Base-by-base conservation (phyloP, 345 rosid species). In the Populus davidiana region DNA sequence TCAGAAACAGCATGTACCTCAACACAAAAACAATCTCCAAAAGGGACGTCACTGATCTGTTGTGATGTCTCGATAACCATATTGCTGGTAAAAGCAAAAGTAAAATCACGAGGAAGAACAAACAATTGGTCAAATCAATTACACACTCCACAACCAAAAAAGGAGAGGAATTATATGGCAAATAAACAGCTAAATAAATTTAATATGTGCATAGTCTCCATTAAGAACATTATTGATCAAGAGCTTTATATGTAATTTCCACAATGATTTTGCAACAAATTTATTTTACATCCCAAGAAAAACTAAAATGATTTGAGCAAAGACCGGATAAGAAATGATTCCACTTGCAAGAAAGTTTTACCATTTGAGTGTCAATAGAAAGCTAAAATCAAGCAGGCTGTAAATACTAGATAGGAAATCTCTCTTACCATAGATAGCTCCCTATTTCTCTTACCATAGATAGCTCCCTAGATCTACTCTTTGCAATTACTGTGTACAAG, bases 11-110 rank as follows among this genome's bases (percentile, higher is more conserved):
- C 59, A n/a, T 73, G 36, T 93, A 96, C 99, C 99, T 96, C 90
- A 56, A 96, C 97, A 1, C 80, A 83, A 81, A 96, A 96, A 82
- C 90, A 88, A 89, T 96, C 99, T 81, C 90, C 99, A 81, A 86
- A 92, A 61, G 94, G 97, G 39, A 93, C 96, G 36, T 96, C 97
- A 63, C 33, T 90, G 83, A 96, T 83, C 83, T 88, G 94, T 85
- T 96, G 96, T 67, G 98, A 90, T 78, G 92, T 89, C 88, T 93
- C 92, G 73, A 96, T 74, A 71, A 93, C 91, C 86, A 93, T 80
- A 84, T 90, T 92, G 80, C 99, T 93, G 86, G 74, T 61, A 82
- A 69, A 83, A 74, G 43, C n/a, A 71, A 75, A 85, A 67, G 72
- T 73, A 72, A 79, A 52, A 83, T 77, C 43, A 70, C 41, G 27